Conservation (phyloP, 2,329 filamentous ascomycete genomes). For the Scopulariopsis brevicaulis region DNA sequence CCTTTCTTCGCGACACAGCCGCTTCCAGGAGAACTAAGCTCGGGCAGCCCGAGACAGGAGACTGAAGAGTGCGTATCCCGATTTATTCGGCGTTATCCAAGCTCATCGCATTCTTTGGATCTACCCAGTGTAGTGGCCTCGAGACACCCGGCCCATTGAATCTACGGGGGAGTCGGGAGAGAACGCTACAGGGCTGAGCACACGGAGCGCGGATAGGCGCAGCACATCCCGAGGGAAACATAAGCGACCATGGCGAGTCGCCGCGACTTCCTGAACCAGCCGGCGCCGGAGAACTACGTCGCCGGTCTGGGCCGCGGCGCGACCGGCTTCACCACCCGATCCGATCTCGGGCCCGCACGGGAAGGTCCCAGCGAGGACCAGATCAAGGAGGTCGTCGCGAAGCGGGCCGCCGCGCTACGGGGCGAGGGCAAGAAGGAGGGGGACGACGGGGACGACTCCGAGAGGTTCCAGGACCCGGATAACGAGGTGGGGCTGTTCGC, state of each 20-base stretch:
- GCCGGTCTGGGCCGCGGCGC: constrained; percentile 95
- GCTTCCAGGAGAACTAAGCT: background rate
- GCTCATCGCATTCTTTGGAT: background rate
- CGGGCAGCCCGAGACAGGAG: background rate
- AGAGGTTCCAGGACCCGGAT: constrained; percentile 88
- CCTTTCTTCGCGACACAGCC: background rate
- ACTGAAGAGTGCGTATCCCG: background rate
- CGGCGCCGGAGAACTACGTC: constrained; percentile 79
- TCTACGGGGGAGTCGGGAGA: background rate
- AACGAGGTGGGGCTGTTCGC: constrained; percentile 95
- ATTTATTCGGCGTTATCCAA: background rate
- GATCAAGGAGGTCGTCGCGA: constrained; percentile 94
- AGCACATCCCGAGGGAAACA: background rate
- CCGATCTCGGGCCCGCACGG: constrained; percentile 86
- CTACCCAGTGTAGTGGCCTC: background rate
- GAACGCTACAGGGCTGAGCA: background rate
- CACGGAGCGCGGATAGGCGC: background rate
- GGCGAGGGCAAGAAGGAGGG: constrained; percentile 59
- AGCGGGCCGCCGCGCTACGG: constrained; percentile 79
- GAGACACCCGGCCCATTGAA: background rate
- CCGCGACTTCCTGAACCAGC: constrained; percentile 80
- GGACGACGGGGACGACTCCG: constrained; percentile 60
- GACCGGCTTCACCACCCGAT: constrained; percentile 94
- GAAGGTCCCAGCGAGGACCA: constrained; percentile 96
- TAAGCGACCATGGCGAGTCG: constrained; percentile 43